Evolutionary conservation across 345 rosid genomes (phyloP).

Genomic region (Turritis glabra): DNA sequence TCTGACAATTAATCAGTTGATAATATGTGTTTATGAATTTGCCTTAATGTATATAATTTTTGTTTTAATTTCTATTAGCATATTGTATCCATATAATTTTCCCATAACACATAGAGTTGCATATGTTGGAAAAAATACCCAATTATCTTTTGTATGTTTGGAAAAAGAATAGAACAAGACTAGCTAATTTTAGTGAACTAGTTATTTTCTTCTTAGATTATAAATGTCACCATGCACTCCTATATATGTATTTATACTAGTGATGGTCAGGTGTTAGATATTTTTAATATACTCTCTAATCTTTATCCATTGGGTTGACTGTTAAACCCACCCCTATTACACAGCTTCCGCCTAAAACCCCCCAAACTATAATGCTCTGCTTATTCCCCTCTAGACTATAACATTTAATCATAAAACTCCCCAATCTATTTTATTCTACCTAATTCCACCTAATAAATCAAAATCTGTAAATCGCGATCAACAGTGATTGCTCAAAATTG

Average conservation of each 20-base stretch:
- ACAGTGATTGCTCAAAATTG: no score
- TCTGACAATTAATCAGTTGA: neutral
- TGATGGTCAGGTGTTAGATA: neutral
- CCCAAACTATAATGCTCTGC: no score
- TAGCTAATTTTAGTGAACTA: neutral
- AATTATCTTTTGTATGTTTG: neutral
- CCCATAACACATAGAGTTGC: neutral
- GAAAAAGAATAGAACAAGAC: neutral
- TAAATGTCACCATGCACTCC: neutral
- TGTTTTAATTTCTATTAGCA: neutral
- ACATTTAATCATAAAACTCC: no score
- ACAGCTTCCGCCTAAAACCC: no score
- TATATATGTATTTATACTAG: neutral
- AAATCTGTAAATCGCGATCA: no score
- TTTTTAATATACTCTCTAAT: neutral
- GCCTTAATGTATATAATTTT: neutral
- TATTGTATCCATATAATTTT: neutral
- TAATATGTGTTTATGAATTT: neutral
- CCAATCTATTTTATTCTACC: no score
- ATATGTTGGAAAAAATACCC: neutral
- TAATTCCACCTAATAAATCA: no score
- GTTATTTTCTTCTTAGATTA: neutral
- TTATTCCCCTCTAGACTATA: no score
- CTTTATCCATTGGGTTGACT: neutral
- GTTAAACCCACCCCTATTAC: no score